Base-by-base conservation (phyloP, 2,329 filamentous ascomycete genomes). In the Colletotrichum brevisporum region DNA sequence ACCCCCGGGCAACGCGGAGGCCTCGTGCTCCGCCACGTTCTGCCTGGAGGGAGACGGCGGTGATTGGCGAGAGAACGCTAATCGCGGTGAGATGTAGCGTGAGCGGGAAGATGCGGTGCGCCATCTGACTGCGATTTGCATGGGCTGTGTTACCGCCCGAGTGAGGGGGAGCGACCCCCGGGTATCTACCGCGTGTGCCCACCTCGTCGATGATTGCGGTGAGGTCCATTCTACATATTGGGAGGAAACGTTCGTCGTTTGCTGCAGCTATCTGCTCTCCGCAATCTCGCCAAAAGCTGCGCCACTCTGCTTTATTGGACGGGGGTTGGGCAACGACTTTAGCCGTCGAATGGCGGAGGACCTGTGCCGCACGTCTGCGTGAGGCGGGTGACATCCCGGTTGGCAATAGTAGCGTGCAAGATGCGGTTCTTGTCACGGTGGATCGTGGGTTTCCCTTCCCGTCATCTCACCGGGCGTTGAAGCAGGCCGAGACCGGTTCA, bases 201-300 rank as follows among this genome's bases (percentile, higher is more conserved):
- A 36, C 31, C 9, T 36, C 31, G 21, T 36, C 31, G 2, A 36
- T 8, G 31, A 36, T 9, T 36, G 31, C 31, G 31, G 31, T 36
- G 31, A 36, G 31, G 21, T 24, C 21, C 4, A 24, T 24, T 24
- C 21, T 24, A 24, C 21, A 24, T 24, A 24, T 36, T 10, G 31
- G 10, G 31, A 36, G 31, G 10, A 36, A 36, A 36, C 8, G 10
- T 36, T 10, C 10, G 31, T 10, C 31, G 21, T 10, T 36, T 36
- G 31, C 31, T 36, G 31, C 31, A 36, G 31, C 31, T 36, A 36
- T 36, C 31, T 36, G 31, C 9, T 36, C 16, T 36, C n/a, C n/a
- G 56, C 18, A 59, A 62, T 67, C 31, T 62, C 63, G 43, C 31
- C 41, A 50, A 67, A 41, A 21, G 31, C 31, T 55, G 43, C 43